A percentile compares a stretch with the other conserved stretches of the same genome.
phyloP scores from a whole-genome alignment of 2,329 filamentous ascomycete species.

The Neofusicoccum sp. region DNA sequence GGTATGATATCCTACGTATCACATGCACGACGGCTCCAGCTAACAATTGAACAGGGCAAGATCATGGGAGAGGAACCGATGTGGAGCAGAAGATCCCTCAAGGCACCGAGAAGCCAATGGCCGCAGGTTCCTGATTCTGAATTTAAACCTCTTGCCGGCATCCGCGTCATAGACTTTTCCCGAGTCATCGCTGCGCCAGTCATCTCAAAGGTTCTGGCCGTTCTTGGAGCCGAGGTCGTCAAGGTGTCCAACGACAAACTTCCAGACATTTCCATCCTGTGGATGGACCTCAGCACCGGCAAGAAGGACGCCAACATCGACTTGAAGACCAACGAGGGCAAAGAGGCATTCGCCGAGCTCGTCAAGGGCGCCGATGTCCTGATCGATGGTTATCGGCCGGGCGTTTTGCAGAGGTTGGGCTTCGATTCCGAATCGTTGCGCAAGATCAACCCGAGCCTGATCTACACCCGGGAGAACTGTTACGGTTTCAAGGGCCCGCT shows the following conservation, averaged over 20 bases:
- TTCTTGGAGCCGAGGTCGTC: slow-evolving; percentile 53
- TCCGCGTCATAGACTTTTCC: slow-evolving; percentile 55
- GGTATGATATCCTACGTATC: slow-evolving; percentile 26
- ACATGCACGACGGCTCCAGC: background rate
- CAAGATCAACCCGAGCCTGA: slow-evolving; percentile 38
- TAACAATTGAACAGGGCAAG: background rate
- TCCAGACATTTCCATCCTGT: slow-evolving; percentile 45
- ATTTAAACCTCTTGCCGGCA: slow-evolving; percentile 46
- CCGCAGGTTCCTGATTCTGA: background rate
- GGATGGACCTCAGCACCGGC: slow-evolving; percentile 54
- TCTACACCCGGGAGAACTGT: slow-evolving; percentile 56
- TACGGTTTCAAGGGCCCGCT: slow-evolving; percentile 57
- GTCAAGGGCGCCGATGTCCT: slow-evolving; percentile 55
- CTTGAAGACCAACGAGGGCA: slow-evolving; percentile 43
- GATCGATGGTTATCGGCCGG: slow-evolving; percentile 54
- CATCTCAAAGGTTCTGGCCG: slow-evolving; percentile 47
- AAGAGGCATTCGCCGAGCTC: slow-evolving; percentile 43
- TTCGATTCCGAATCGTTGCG: slow-evolving; percentile 46
- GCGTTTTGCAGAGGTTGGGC: slow-evolving; percentile 51
- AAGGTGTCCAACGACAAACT: slow-evolving; percentile 45
- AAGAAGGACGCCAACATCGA: slow-evolving; percentile 53
- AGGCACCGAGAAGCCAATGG: background rate
- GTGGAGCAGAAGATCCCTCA: background rate
- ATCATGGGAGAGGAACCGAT: slow-evolving; percentile 18
- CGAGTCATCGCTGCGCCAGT: slow-evolving; percentile 54